Evolutionary conservation across 345 rosid genomes (phyloP).

Genomic region (Citrus medica): DNA sequence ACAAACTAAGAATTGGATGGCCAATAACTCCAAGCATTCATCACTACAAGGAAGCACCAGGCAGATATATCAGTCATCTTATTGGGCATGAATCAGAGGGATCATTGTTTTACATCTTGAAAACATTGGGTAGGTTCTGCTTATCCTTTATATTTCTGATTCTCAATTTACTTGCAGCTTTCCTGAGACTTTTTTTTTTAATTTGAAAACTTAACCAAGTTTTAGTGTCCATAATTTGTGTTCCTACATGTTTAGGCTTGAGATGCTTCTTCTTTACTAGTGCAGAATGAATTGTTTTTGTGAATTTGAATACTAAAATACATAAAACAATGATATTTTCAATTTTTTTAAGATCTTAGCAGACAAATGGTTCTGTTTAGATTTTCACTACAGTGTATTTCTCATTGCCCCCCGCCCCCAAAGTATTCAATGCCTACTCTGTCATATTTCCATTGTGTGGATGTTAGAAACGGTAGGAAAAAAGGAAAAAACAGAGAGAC

Average conservation of each 20-base stretch:
- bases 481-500: no score
- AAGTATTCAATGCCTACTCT: neutral
- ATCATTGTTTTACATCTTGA: conserved; percentile 74
- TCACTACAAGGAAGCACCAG: conserved; percentile 79
- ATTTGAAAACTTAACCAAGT: neutral
- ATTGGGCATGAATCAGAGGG: conserved; percentile 97
- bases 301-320: neutral
- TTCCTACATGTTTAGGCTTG: neutral
- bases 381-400: neutral
- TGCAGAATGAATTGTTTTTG: neutral
- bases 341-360: no score
- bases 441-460: neutral
- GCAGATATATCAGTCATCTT: conserved; percentile 85
- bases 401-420: neutral
- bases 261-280: neutral
- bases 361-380: neutral
- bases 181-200: neutral
- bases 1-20: conserved; percentile 70
- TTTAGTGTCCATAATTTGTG: neutral
- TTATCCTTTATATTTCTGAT: conserved; percentile 7
- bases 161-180: neutral
- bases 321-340: no score
- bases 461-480: neutral
- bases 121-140: conserved; percentile 63
- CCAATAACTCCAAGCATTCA: conserved; percentile 81